phyloP scores from a whole-genome alignment of 768 basidiomycete genomes.

The Agaricus bisporus region DNA sequence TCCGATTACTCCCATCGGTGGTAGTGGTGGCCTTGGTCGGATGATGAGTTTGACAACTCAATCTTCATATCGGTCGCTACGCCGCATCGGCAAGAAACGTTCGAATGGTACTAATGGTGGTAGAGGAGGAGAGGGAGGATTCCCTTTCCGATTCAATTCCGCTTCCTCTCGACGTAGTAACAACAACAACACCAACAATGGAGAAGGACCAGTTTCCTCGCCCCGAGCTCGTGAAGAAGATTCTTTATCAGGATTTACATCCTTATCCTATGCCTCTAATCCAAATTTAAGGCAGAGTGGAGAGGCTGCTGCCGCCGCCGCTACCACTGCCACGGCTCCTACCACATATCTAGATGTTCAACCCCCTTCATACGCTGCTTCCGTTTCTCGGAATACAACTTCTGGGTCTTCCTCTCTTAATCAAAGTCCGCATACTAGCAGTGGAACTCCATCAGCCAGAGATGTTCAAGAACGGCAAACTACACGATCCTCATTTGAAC shows the following conservation, averaged over 20 bases:
- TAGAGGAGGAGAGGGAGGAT: neutral
- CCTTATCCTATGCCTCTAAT: conserved; percentile 22
- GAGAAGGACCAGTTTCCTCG: neutral
- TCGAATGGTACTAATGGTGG: neutral
- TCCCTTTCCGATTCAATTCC: conserved; percentile 1
- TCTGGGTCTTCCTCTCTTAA: conserved; percentile 1
- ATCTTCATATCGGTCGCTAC: conserved; percentile 1
- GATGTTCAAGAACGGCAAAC: neutral
- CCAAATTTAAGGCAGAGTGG: conserved; percentile 7
- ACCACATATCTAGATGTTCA: conserved; percentile 13
- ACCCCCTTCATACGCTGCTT: conserved; percentile 26
- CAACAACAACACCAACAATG: neutral
- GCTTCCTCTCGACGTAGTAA: neutral
- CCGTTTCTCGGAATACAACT: conserved; percentile 16
- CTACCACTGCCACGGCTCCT: too few species aligned
- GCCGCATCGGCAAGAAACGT: neutral
- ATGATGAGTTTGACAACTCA: neutral
- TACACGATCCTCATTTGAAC: neutral
- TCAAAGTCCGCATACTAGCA: neutral
- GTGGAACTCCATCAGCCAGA: neutral
- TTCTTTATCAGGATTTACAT: conserved; percentile 8
- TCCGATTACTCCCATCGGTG: neutral
- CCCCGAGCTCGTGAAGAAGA: neutral
- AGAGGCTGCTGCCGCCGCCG: too few species aligned
- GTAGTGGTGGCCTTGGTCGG: neutral